These are phyloP conservation scores for Mucor sp. DNA, from an alignment of 371 early-diverging fungal genomes.

Conservation along the genomic window DNA sequence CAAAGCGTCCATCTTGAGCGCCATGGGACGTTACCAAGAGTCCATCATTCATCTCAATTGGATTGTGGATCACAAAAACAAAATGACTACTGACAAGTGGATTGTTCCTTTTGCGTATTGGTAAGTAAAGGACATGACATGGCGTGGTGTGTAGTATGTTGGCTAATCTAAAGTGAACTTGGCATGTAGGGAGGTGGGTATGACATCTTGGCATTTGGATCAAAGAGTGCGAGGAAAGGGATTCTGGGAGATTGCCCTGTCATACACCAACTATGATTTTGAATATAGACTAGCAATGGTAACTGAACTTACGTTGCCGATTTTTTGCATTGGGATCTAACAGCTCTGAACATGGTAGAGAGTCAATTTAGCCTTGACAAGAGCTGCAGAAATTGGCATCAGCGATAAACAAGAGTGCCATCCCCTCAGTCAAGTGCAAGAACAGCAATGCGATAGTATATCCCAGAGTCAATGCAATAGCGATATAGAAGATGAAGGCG, in stretches of 20 bases:
- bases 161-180: too few species aligned
- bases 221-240: constrained; percentile 31
- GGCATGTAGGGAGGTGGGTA: constrained; percentile 51
- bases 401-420: neutral
- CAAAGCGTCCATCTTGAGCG: constrained; percentile 43
- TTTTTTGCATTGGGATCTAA: neutral
- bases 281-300: constrained; percentile 48
- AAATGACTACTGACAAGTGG: constrained; percentile 53
- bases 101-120: constrained; percentile 61
- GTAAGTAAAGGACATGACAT: constrained; percentile 24
- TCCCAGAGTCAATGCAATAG: neutral
- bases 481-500: neutral
- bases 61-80: constrained; percentile 57
- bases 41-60: constrained; percentile 55
- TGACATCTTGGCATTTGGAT: constrained; percentile 41
- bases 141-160: neutral
- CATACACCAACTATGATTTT: constrained; percentile 42
- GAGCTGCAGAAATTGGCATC: constrained; percentile 9
- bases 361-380: constrained; percentile 15
- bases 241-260: constrained; percentile 43
- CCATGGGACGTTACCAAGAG: constrained; percentile 38
- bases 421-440: neutral
- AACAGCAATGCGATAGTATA: neutral
- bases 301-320: neutral
- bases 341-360: neutral